Base-by-base conservation (phyloP, 192 early-diverging fungal genomes). In the Thoreauomyces humboldtii region DNA sequence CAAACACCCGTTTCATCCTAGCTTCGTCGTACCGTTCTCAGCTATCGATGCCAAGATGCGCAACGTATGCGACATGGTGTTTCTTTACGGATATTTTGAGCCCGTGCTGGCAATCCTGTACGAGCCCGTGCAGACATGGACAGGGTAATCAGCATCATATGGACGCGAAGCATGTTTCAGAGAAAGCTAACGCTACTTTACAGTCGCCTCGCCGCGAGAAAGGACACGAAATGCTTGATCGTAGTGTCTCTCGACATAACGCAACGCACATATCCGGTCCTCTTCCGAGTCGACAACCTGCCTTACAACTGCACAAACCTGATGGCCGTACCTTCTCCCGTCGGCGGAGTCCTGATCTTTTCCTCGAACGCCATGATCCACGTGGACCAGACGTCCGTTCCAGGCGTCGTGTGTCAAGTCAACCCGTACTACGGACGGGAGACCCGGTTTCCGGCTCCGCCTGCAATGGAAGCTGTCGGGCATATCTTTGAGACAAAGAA, bases 71-170 rank as follows among this genome's bases (percentile, higher is more conserved):
- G 95, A 99, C 56, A 87, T 95, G 82, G 85, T 75, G 0, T 99
- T 99, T 60, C 80, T 99, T 32, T 71, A 89, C 52, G 95, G 91
- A 29, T 99, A 92, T 51, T 81, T 91, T 44, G 93, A 94, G 69
- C 96, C 96, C 4, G 96, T 93, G 7, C 79, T 99, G 28, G 95
- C 92, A 0, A 90, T 99, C 62, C 75, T 99, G 58, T 96, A 91
- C 70, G 89, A 96, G 72, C 77, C 91, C 19, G 72, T 80, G 42
- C 86, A 89, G 38, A 91, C 90, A 22, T 96, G 94, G 94, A 83
- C 93, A 1, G 93, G 92, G 77, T 88, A 86, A 57, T 72, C 73
- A n/a, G n/a, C n/a, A n/a, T n/a, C n/a, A 15, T 9, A 3, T 51
- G 12, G 17, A 53, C 4, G 2, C 51, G 50, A 19, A n/a, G n/a